phyloP scores from a whole-genome alignment of 2,329 filamentous ascomycete species.

The Claviceps arundinis region DNA sequence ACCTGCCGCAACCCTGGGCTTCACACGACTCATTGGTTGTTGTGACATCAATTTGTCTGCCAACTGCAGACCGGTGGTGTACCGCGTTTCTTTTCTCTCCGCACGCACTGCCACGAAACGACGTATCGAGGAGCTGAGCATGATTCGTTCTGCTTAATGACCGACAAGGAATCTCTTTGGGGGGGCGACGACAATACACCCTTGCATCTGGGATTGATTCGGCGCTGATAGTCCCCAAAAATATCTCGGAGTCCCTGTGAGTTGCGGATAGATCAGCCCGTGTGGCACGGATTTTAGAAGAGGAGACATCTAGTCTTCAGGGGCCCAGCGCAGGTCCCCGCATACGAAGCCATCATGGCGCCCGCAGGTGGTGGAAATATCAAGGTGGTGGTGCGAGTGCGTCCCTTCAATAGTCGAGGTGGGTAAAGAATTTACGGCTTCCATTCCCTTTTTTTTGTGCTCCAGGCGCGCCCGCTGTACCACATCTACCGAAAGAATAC shows the following conservation, averaged over 20 bases:
- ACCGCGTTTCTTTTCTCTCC: neutral
- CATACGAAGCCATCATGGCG: constrained; percentile 21
- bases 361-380: constrained; percentile 80
- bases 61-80: neutral
- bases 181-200: neutral
- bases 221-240: neutral
- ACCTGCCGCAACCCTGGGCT: neutral
- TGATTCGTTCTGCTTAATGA: constrained; percentile 8
- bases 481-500: constrained; percentile 17
- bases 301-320: constrained; percentile 13
- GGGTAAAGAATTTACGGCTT: constrained; percentile 15
- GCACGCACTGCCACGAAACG: neutral
- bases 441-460: no score
- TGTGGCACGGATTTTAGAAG: constrained; percentile 14
- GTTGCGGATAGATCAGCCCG: neutral
- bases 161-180: neutral
- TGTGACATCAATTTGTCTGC: neutral
- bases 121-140: constrained; percentile 5
- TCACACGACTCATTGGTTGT: neutral
- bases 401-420: constrained; percentile 95
- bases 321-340: constrained; percentile 25
- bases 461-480: neutral
- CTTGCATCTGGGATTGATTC: neutral
- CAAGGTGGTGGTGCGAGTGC: constrained; percentile 95
- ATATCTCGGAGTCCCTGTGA: neutral